Evolutionary conservation across 805 yeast genomes (phyloP).

Genomic region (Priceomyces melissophilus): DNA sequence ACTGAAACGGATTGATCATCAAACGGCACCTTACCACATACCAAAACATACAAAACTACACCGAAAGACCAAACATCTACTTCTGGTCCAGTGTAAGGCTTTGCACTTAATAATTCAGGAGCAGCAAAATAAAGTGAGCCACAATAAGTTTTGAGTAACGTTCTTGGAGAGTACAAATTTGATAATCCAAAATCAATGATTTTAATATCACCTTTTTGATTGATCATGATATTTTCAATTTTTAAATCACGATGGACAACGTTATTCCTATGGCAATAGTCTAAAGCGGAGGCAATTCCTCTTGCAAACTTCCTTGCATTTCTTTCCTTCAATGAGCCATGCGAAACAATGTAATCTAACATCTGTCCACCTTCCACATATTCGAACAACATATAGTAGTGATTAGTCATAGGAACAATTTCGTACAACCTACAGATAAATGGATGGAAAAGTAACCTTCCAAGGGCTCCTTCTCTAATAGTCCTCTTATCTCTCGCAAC

Average conservation of each 20-base stretch:
- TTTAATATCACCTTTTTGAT: constrained; percentile 89
- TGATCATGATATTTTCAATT: constrained; percentile 93
- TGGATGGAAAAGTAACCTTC: constrained; percentile 85
- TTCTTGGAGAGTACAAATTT: constrained; percentile 70
- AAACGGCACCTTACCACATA: constrained; percentile 97
- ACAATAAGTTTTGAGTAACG: constrained; percentile 86
- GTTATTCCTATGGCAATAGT: constrained; percentile 89
- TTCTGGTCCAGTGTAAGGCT: constrained; percentile 93
- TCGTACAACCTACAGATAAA: constrained; percentile 89
- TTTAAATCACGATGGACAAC: constrained; percentile 96
- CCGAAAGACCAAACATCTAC: constrained; percentile 99
- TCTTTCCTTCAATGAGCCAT: constrained; percentile 88
- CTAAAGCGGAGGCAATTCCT: constrained; percentile 90
- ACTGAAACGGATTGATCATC: constrained; percentile 93
- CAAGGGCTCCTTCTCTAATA: constrained; percentile 91
- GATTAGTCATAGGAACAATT: constrained; percentile 94
- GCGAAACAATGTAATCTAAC: constrained; percentile 94
- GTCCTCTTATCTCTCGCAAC: constrained; percentile 89
- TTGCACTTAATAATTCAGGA: constrained; percentile 89
- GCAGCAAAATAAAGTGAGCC: constrained; percentile 98
- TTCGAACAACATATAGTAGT: constrained; percentile 94
- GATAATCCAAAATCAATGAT: constrained; percentile 96
- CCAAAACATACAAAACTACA: constrained; percentile 89
- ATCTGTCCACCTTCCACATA: constrained; percentile 96
- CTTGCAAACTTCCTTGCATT: constrained; percentile 94